These are phyloP conservation scores for Linnemannia elongata DNA, from an alignment of 192 early-diverging fungal species.

Conservation along the genomic window DNA sequence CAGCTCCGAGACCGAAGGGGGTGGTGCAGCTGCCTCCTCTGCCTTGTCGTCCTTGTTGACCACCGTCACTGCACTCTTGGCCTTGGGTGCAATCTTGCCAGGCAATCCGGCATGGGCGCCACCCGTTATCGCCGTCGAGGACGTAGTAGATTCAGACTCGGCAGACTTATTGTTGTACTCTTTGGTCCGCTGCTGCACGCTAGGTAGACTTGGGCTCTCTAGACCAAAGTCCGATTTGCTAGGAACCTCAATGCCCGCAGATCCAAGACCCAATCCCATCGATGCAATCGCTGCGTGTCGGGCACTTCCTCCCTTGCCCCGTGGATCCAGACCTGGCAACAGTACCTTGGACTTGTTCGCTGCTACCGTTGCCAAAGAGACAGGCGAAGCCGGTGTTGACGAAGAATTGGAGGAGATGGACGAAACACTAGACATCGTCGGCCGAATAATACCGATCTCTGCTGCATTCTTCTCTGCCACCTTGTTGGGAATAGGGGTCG, in stretches of 20 bases:
- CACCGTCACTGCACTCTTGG: background rate
- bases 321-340: constrained; percentile 27
- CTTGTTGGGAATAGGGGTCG: background rate
- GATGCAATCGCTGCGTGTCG: constrained; percentile 7
- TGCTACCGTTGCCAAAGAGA: background rate
- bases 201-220: background rate
- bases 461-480: background rate
- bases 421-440: background rate
- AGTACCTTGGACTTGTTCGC: constrained; percentile 42
- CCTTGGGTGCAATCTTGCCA: background rate
- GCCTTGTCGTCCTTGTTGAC: background rate
- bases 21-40: background rate
- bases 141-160: background rate
- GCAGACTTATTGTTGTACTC: constrained; percentile 18
- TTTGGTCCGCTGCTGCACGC: constrained; percentile 25
- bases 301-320: background rate
- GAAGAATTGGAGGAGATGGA: constrained; percentile 8
- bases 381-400: background rate
- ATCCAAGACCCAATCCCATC: constrained; percentile 16
- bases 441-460: constrained; percentile 18
- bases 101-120: background rate
- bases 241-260: background rate
- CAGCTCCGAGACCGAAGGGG: constrained; percentile 29
- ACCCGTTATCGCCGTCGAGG: background rate
- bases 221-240: background rate